Percentiles rank a stretch among this genome's conserved stretches.
Evolutionary conservation across 805 yeast genomes (phyloP).

Genomic region (Saccharomycopsis sp.): DNA sequence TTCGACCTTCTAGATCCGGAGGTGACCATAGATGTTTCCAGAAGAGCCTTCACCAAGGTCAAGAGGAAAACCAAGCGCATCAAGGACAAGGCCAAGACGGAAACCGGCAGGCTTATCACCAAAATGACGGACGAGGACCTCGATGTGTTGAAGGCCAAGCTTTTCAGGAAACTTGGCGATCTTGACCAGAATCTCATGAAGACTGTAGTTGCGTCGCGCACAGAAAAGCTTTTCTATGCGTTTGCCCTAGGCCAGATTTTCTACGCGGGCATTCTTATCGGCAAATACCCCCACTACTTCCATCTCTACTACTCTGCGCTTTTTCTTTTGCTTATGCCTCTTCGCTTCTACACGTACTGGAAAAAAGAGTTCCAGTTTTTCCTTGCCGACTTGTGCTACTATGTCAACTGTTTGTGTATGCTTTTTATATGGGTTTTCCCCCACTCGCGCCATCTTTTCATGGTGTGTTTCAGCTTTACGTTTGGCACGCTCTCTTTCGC

Average conservation of each 20-base stretch:
- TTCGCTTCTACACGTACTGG: constrained; percentile 75
- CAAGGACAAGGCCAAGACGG: constrained; percentile 21
- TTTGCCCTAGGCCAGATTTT: constrained; percentile 63
- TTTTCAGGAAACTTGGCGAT: constrained; percentile 30
- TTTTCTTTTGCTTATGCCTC: constrained; percentile 65
- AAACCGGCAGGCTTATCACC: constrained; percentile 19
- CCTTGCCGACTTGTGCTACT: constrained; percentile 90
- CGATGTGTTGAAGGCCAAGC: constrained; percentile 22
- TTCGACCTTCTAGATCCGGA: constrained; percentile 28
- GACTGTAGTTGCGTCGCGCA: constrained; percentile 38
- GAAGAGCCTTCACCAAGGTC: constrained; percentile 21
- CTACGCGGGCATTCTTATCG: constrained; percentile 66
- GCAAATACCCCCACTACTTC: constrained; percentile 67
- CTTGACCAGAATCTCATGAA: constrained; percentile 33
- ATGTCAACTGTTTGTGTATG: constrained; percentile 66
- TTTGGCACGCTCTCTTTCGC: constrained; percentile 91
- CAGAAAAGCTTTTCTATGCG: constrained; percentile 80
- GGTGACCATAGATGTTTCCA: constrained; percentile 25
- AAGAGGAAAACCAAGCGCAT: constrained; percentile 17
- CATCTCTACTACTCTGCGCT: constrained; percentile 67
- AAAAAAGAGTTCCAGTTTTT: constrained; percentile 76
- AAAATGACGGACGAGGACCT: constrained; percentile 24
- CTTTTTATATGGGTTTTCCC: constrained; percentile 82
- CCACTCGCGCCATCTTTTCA: constrained; percentile 59
- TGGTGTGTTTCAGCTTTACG: constrained; percentile 78